Conservation (phyloP, 2,329 filamentous ascomycete species). For the Botrytis hyacinthi region DNA sequence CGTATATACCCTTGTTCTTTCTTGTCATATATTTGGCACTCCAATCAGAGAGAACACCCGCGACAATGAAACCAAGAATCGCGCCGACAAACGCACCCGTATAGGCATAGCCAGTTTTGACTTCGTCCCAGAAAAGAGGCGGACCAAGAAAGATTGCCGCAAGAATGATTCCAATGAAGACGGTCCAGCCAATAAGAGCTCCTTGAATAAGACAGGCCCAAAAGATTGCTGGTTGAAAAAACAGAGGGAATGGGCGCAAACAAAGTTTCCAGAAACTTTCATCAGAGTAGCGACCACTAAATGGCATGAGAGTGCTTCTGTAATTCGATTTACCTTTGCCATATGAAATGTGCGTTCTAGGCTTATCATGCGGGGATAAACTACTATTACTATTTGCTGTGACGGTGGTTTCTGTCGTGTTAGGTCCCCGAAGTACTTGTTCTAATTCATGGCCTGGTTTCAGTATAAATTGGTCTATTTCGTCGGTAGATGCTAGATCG, state of each 20-base stretch:
- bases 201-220: constrained; percentile 82
- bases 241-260: constrained; percentile 76
- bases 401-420: constrained; percentile 14
- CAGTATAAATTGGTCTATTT: constrained; percentile 21
- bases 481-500: constrained; percentile 50
- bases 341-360: background rate
- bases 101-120: constrained; percentile 83
- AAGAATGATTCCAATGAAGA: constrained; percentile 82
- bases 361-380: background rate
- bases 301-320: constrained; percentile 60
- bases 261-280: constrained; percentile 66
- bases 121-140: constrained; percentile 78
- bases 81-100: constrained; percentile 83
- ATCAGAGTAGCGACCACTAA: constrained; percentile 79
- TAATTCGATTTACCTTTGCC: constrained; percentile 45
- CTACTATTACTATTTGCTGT: constrained; percentile 9
- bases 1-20: constrained; percentile 77
- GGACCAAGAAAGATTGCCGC: constrained; percentile 79
- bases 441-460: constrained; percentile 19
- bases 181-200: constrained; percentile 90
- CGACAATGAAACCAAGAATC: constrained; percentile 71
- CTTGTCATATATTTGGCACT: constrained; percentile 68
- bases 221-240: constrained; percentile 80
- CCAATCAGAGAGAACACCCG: constrained; percentile 71
- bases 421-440: constrained; percentile 10